A percentile compares a stretch with the other conserved stretches of the same genome.
These are phyloP conservation scores for Alternaria atra DNA, from an alignment of 2,329 filamentous ascomycete species.

Conservation along the genomic window DNA sequence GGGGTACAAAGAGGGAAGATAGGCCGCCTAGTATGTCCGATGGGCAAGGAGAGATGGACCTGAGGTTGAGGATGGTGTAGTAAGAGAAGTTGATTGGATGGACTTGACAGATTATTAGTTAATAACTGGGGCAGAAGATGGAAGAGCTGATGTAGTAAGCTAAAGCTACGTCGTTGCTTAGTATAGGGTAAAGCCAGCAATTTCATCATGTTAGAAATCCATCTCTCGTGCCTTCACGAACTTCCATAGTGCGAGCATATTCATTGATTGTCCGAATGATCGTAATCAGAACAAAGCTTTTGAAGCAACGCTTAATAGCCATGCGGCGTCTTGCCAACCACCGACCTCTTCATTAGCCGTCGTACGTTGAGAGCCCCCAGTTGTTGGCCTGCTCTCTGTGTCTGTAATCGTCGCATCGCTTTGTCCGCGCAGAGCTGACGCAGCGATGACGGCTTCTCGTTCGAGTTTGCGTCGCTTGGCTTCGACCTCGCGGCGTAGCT, in stretches of 20 bases:
- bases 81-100: not conserved
- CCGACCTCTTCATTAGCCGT: constrained; percentile 48
- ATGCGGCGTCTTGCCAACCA: constrained; percentile 67
- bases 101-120: too few relatives aligned
- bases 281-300: constrained; percentile 52
- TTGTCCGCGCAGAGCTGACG: constrained; percentile 28
- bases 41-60: not conserved
- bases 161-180: not conserved
- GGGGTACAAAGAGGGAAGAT: constrained; percentile 55
- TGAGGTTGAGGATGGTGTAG: not conserved
- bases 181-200: not conserved
- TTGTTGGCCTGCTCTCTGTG: constrained; percentile 23
- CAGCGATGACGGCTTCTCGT: constrained; percentile 47
- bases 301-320: constrained; percentile 64
- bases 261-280: not conserved
- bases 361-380: constrained; percentile 20
- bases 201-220: not conserved
- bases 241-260: not conserved
- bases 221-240: not conserved
- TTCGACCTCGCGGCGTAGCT: constrained; percentile 50
- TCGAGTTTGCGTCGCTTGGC: constrained; percentile 48
- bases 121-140: not conserved
- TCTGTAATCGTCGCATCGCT: constrained; percentile 16
- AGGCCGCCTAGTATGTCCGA: constrained; percentile 30
- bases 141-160: not conserved